These are phyloP conservation scores for Ajuga reptans DNA, from an alignment of 305 asterid species.

Conservation along the genomic window DNA sequence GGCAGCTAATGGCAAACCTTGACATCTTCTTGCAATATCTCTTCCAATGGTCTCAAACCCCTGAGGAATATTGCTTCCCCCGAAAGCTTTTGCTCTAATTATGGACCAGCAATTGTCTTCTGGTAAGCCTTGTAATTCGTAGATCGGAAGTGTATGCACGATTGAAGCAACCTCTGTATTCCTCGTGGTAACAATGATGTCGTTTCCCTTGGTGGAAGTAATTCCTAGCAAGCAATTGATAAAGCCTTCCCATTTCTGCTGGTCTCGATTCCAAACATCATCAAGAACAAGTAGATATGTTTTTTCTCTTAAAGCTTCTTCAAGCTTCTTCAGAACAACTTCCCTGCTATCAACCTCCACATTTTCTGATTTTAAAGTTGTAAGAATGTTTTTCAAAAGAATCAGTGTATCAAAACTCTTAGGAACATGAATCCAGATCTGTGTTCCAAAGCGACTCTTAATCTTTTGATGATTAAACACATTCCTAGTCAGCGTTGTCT, in stretches of 20 bases:
- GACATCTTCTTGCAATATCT: background rate
- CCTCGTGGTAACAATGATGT: slow-evolving; percentile 25
- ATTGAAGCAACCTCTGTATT: background rate
- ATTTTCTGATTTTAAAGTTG: background rate
- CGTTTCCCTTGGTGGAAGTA: slow-evolving; percentile 9
- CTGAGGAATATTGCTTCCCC: background rate
- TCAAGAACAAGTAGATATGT: slow-evolving; percentile 25
- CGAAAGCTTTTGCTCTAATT: background rate
- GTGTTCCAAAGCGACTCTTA: background rate
- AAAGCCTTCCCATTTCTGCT: background rate
- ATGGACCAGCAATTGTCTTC: slow-evolving; percentile 15
- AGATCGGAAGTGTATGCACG: background rate
- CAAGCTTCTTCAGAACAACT: slow-evolving; percentile 1
- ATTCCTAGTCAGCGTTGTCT: slow-evolving; percentile 27
- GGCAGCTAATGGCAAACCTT: background rate
- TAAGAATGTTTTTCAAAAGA: slow-evolving; percentile 21
- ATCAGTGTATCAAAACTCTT: background rate
- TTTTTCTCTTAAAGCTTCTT: background rate
- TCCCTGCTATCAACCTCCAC: background rate
- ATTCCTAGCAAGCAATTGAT: background rate
- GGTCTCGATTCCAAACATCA: slow-evolving; percentile 24
- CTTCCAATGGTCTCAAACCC: background rate
- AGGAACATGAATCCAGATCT: slow-evolving; percentile 26
- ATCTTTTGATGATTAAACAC: slow-evolving; percentile 10
- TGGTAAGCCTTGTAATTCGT: background rate